These are phyloP conservation scores for Passalora sequoiae DNA, from an alignment of 2,329 filamentous ascomycete species.

Conservation along the genomic window DNA sequence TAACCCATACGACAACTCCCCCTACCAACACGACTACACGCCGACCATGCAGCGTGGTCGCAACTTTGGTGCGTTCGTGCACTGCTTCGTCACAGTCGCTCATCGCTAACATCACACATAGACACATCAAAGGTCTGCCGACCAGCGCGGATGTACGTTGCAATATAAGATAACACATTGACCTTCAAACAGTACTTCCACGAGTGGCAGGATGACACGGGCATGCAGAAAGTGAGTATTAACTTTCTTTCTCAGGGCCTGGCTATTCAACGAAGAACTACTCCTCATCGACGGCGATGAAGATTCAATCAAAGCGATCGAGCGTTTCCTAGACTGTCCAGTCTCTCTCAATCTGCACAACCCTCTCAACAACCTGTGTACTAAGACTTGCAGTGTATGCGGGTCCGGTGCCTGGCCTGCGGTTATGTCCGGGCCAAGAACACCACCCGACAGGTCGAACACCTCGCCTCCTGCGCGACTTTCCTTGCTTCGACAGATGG, in stretches of 20 bases:
- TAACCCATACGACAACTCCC: slow-evolving; percentile 16
- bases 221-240: slow-evolving; percentile 26
- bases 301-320: not conserved
- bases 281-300: not conserved
- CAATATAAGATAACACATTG: not conserved
- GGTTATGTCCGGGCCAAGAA: slow-evolving; percentile 49
- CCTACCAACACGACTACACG: slow-evolving; percentile 16
- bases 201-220: slow-evolving; percentile 30
- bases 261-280: not conserved
- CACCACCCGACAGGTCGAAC: slow-evolving; percentile 48
- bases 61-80: slow-evolving; percentile 17
- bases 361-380: not conserved
- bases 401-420: slow-evolving; percentile 46
- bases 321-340: not conserved
- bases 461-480: slow-evolving; percentile 43
- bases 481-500: slow-evolving; percentile 45
- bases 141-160: not conserved
- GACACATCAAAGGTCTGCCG: slow-evolving; percentile 21
- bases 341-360: not conserved
- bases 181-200: slow-evolving; percentile 23
- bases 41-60: slow-evolving; percentile 23
- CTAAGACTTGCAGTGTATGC: slow-evolving; percentile 39
- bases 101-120: slow-evolving; percentile 6
- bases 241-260: not conserved
- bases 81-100: not conserved